Evolutionary conservation across 306 rosid genomes (phyloP), one percentile per base, ranked within the genome.

Genomic region (Citrullus colocynthis): DNA sequence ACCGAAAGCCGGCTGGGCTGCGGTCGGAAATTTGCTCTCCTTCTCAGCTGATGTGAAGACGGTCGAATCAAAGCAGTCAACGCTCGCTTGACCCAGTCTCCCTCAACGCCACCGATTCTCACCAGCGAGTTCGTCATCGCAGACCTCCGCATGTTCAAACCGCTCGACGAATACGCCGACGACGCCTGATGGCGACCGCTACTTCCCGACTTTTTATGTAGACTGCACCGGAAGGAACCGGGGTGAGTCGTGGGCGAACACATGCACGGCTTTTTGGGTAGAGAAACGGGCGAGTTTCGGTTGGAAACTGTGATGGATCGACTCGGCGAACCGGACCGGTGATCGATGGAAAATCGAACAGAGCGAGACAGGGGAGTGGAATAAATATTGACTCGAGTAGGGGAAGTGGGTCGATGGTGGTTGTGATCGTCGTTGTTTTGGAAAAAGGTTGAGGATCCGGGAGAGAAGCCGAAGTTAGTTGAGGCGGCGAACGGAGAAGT

Each of bases 41-140:
- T 81, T 74, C 88, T 74, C 81, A 84, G 96, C 37, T 94, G 97
- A 58, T 94, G 98, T 8, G 98, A 92, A 10, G 96, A 91, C 1
- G 97, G 98, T 0, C 97, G 91, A 79, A 94, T 94, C 84, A 91
- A 71, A 2, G 98, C 96, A 0, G 97, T 89, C 17, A 94, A 60
- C 16, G 97, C 97, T 45, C 98, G 73, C 78, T 90, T 91, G 14
- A 94, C 98, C 98, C 90, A 94, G 82, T 94, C 98, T 0, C 98
- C 98, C 55, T 94, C 98, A 1, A 94, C 98, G 6, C 97, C 89
- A n/a, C 96, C 89, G 76, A 94, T 94, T 17, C 98, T 82, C 3
- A 94, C 97, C 24, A 94, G 80, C 32, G 98, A 94, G 79, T 94
- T 94, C 82, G 85, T 94, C 98, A 94, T 94, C 8, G 98, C 98